A percentile compares a stretch with the other conserved stretches of the same genome.
Evolutionary conservation across 2,329 filamentous ascomycete species (phyloP).

Genomic region (Diaporthe velutina): DNA sequence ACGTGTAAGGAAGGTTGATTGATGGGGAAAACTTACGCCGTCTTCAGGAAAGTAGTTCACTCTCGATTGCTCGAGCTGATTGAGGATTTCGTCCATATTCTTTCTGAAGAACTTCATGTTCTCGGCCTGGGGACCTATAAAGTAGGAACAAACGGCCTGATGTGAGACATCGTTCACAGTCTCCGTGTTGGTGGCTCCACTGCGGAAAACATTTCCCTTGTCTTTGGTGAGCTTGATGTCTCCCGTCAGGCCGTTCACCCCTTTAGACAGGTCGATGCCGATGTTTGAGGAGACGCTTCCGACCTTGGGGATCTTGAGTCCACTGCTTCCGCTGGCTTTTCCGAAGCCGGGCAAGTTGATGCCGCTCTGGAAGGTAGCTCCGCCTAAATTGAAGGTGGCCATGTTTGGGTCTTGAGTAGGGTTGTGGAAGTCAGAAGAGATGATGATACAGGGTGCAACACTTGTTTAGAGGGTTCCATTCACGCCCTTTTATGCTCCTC

Average conservation of each 20-base stretch:
- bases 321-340: neutral
- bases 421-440: neutral
- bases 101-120: slow-evolving; percentile 40
- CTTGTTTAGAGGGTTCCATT: neutral
- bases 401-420: neutral
- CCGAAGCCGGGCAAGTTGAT: slow-evolving; percentile 1
- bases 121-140: slow-evolving; percentile 41
- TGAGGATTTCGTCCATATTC: slow-evolving; percentile 52
- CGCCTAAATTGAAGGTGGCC: slow-evolving; percentile 22
- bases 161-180: slow-evolving; percentile 31
- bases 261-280: slow-evolving; percentile 16
- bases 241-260: slow-evolving; percentile 5
- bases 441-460: neutral
- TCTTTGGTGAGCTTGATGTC: slow-evolving; percentile 27
- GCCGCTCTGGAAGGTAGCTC: slow-evolving; percentile 23
- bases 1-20: neutral
- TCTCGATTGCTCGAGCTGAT: slow-evolving; percentile 59
- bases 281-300: slow-evolving; percentile 22
- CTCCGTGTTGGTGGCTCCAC: neutral
- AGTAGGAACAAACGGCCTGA: slow-evolving; percentile 40
- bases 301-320: slow-evolving; percentile 6
- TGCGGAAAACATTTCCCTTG: slow-evolving; percentile 31
- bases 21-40: slow-evolving; percentile 45
- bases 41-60: slow-evolving; percentile 45
- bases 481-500: neutral